Evolutionary conservation across 164 flowering plant genomes (phyloP), one percentile per base, ranked within the genome.

Genomic region (Nelumbo lutea): DNA sequence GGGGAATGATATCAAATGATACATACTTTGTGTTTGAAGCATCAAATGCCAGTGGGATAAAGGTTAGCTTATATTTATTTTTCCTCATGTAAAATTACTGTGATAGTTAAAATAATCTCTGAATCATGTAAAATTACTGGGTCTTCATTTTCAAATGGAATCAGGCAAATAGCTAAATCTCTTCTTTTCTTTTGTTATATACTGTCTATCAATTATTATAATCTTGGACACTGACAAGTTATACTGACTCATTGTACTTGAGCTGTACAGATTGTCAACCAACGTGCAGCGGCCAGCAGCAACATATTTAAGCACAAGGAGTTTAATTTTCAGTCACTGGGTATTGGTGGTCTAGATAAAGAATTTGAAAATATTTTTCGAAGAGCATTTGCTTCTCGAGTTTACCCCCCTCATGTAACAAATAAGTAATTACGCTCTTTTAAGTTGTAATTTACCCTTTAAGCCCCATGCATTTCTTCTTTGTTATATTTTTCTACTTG

Each of bases 361-460:
- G 99, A 96, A 80, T 96, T 96, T 79, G 88, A 93, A 45, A 97
- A 96, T 73, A 96, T 96, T 80, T 96, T 96, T 79, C 88, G 97
- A 79, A 88, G 99, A 83, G 99, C 98, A 73, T 96, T 96, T 88
- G 98, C 99, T 4, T 96, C 98, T 64, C 88, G 99, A 68, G 99
- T 96, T 76, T 91, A 90, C 65, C 99, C 99, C 71, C 77, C 99
- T 3, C 98, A 93, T 78, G 96, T 96, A 71, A 87, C 96, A 40
- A 78, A 57, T 52, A 90, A 90, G 98, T 95, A 90, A 73, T 69
- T 41, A 27, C 42, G 42, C 45, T 9, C 46, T 50, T 43, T 51
- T n/a, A n/a, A n/a, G n/a, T n/a, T n/a, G n/a, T n/a, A n/a, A n/a
- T n/a, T n/a, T n/a, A n/a, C n/a, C n/a, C n/a, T 45, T 6, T 43